Conservation (phyloP, 495 filamentous ascomycete species). For the Lasiosphaeria hispida region DNA sequence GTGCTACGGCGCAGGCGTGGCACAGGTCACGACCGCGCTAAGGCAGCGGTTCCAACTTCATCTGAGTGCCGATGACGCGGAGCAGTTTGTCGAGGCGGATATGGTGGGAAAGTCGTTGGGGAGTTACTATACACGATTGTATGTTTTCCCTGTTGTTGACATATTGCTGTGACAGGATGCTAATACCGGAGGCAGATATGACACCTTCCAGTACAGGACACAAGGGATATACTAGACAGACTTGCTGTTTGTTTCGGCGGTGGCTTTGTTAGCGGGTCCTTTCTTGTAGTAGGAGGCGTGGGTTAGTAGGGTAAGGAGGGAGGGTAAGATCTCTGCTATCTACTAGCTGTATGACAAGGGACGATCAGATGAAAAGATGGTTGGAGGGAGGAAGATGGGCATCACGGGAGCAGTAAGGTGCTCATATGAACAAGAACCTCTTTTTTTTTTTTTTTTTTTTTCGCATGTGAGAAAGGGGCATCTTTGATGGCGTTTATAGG, state of each 20-base stretch:
- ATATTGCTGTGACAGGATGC: conserved; percentile 5
- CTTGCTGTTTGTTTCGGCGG: background rate
- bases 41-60: conserved; percentile 69
- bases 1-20: conserved; percentile 64
- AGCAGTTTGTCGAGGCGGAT: conserved; percentile 69
- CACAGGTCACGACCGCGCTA: conserved; percentile 59
- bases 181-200: conserved; percentile 53
- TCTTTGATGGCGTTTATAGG: background rate
- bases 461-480: conserved; percentile 4
- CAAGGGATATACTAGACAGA: conserved; percentile 67
- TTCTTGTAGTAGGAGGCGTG: no score
- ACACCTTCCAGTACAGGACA: conserved; percentile 77
- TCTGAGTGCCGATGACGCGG: conserved; percentile 69
- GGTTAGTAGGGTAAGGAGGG: background rate
- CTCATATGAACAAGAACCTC: no score
- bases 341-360: background rate
- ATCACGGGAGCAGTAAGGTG: no score
- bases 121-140: conserved; percentile 76
- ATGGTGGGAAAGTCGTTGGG: conserved; percentile 67
- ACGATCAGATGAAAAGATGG: background rate
- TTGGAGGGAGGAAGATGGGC: background rate
- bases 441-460: no score
- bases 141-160: conserved; percentile 27
- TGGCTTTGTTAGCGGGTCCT: background rate
- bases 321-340: background rate